These are phyloP conservation scores for Acanthamoeba triangularis DNA, from an alignment of 208 protist genomes.

Conservation along the genomic window DNA sequence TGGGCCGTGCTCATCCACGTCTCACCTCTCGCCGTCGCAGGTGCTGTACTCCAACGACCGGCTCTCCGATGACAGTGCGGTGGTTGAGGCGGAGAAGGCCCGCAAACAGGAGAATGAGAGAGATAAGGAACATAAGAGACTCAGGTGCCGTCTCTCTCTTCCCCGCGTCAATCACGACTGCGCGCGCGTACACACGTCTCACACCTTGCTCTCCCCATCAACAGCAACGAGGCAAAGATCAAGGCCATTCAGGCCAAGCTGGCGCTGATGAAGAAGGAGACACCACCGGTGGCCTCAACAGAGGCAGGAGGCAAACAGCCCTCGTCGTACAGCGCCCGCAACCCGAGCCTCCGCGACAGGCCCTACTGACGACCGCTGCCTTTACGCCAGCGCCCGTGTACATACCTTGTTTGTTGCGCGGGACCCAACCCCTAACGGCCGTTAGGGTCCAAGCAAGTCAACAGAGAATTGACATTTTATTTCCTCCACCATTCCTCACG, in stretches of 20 bases:
- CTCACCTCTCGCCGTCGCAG: background rate
- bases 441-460: background rate
- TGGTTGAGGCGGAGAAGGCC: background rate
- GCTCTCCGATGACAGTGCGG: background rate
- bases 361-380: background rate
- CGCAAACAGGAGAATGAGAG: slow-evolving; percentile 35
- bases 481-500: background rate
- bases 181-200: background rate
- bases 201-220: background rate
- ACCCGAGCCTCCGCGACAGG: slow-evolving; percentile 21
- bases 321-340: slow-evolving; percentile 20
- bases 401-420: background rate
- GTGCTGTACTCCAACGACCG: slow-evolving; percentile 20
- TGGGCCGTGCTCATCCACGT: too few relatives aligned
- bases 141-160: background rate
- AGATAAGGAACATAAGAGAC: slow-evolving; percentile 33
- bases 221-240: slow-evolving; percentile 61
- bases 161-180: too few relatives aligned
- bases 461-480: background rate
- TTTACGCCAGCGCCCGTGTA: background rate
- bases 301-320: slow-evolving; percentile 11
- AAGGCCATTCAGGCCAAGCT: slow-evolving; percentile 65
- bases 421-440: too few relatives aligned
- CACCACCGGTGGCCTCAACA: background rate
- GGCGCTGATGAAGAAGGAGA: slow-evolving; percentile 38